These are phyloP conservation scores for Neobulgaria alba DNA, from an alignment of 2,329 filamentous ascomycete species.

Conservation along the genomic window DNA sequence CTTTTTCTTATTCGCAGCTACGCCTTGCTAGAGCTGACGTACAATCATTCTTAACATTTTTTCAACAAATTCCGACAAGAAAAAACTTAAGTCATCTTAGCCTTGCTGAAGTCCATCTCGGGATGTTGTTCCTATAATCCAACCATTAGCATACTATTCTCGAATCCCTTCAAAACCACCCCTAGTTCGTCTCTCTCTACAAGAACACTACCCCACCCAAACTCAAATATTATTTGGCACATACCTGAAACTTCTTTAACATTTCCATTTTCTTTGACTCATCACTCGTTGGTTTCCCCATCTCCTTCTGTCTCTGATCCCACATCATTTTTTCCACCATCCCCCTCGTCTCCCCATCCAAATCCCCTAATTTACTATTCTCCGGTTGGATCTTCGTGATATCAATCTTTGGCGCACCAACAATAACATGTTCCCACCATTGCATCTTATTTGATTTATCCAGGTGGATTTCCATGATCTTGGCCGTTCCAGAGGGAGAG, in stretches of 20 bases:
- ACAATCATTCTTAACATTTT: no score
- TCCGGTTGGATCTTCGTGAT: constrained; percentile 92
- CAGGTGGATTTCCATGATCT: constrained; percentile 79
- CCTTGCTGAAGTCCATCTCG: constrained; percentile 65
- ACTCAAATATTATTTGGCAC: no score
- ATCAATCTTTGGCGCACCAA: constrained; percentile 81
- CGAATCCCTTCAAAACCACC: no score
- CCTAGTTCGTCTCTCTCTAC: no score
- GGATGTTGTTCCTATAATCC: constrained; percentile 37
- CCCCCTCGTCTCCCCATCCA: constrained; percentile 86
- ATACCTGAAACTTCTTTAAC: constrained; percentile 76
- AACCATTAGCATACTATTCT: no score
- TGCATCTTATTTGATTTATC: constrained; percentile 96
- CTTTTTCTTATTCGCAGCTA: no score
- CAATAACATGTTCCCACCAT: constrained; percentile 95
- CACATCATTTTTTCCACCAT: constrained; percentile 99
- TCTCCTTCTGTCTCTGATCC: constrained; percentile 94
- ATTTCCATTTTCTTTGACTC: constrained; percentile 94
- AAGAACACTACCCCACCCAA: no score
- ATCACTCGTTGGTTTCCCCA: constrained; percentile 79
- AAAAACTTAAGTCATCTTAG: constrained; percentile 49
- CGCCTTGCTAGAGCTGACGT: no score
- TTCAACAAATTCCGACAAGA: no score
- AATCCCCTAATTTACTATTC: constrained; percentile 80
- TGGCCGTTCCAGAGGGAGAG: constrained; percentile 45